phyloP scores from a whole-genome alignment of 2,329 filamentous ascomycete genomes.

The Fusarium camptoceras region DNA sequence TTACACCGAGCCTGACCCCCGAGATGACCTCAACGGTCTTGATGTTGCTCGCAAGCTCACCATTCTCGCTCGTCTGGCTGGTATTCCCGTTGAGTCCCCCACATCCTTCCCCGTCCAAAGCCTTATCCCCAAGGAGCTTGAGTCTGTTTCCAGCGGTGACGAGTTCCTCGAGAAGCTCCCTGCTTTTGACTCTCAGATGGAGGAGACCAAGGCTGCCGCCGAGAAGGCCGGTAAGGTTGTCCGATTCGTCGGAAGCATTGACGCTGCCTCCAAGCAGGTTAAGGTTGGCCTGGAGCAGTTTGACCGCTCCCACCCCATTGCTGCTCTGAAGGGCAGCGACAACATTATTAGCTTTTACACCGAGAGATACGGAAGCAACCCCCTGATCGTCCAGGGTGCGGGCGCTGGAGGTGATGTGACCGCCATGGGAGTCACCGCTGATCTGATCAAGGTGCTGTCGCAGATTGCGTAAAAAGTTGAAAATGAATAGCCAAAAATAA shows the following conservation, averaged over 20 bases:
- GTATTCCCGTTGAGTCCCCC: conserved; percentile 83
- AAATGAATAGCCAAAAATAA: conserved; percentile 36
- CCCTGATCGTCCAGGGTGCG: conserved; percentile 93
- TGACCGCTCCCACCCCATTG: conserved; percentile 89
- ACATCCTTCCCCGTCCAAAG: conserved; percentile 94
- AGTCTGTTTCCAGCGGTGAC: conserved; percentile 78
- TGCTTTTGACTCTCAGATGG: conserved; percentile 90
- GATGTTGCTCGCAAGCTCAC: conserved; percentile 97
- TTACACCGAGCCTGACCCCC: conserved; percentile 89
- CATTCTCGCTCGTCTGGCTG: conserved; percentile 88
- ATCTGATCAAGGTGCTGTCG: conserved; percentile 88
- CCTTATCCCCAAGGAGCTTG: conserved; percentile 88
- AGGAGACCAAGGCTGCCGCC: conserved; percentile 85
- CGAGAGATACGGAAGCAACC: conserved; percentile 89
- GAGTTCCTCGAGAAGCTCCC: conserved; percentile 87
- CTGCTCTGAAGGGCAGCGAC: conserved; percentile 93
- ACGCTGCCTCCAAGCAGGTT: conserved; percentile 82
- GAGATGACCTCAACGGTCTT: conserved; percentile 87
- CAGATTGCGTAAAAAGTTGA: conserved; percentile 65
- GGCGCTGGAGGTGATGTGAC: conserved; percentile 96
- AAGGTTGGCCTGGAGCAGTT: conserved; percentile 94
- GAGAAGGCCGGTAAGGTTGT: conserved; percentile 91
- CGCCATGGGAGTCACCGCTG: conserved; percentile 96
- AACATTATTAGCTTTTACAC: conserved; percentile 99
- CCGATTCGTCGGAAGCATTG: conserved; percentile 92